Evolutionary conservation across 495 filamentous ascomycete species (phyloP), one percentile per base, ranked within the genome.

Genomic region (Tetracladium setigerum): DNA sequence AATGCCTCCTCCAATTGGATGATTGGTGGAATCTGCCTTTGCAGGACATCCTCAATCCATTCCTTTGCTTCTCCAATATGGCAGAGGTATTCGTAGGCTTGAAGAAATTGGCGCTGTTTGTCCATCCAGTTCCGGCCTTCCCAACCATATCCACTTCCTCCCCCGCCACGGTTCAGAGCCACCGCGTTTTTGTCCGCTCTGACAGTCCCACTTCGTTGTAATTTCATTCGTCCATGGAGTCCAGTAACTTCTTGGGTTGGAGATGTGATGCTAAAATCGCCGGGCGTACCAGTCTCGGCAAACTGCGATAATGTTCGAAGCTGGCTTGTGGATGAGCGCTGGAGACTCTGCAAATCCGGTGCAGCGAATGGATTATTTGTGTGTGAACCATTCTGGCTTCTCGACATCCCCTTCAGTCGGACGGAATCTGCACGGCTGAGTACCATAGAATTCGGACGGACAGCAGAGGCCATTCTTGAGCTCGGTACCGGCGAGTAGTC

Each of bases 41-140:
- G 78, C 38, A 96, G 91, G 22, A 96, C 79, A 56, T 90, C 89
- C 64, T 97, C 92, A 37, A 99, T 94, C 94, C 94, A 99, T 63
- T 97, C 89, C 62, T 97, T 97, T 38, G 94, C 94, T 73, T 99
- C 94, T 55, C 94, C 94, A 58, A 99, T 97, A 59, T 99, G 94
- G 59, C 94, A 99, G 34, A 99, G 80, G 60, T 99, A 99, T 63
- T 99, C 94, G 60, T 99, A 99, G 9, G 94, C 94, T 64, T 95
- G 89, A 30, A 97, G 69, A 60, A 95, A 97, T 60, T 97, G 89
- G 41, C 94, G 77, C 62, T 96, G 88, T 61, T 92, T 89, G 62
- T 99, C 94, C 90, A 99, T 97, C 94, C 92, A 97, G 57, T 88
- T 95, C 36, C 87, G 79, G 14, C 83, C 87, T 45, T 82, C 83